These are phyloP conservation scores for Mortierella sp. DNA, from an alignment of 371 early-diverging fungal species.

Conservation along the genomic window DNA sequence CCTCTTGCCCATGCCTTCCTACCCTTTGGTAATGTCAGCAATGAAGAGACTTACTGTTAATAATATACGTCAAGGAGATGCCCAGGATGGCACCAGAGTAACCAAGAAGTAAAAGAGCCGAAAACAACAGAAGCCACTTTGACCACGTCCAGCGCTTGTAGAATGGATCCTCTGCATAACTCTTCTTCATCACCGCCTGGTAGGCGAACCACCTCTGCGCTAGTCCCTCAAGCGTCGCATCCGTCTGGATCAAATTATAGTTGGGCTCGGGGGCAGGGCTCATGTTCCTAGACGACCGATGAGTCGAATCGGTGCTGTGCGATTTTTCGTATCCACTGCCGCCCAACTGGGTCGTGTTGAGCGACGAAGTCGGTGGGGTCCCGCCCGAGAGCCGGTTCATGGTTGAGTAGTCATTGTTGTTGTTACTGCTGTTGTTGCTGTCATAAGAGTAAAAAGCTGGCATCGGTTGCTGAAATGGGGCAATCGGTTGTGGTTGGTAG, in stretches of 20 bases:
- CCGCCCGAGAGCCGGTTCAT: not conserved
- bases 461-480: not conserved
- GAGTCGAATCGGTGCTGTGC: constrained; percentile 9
- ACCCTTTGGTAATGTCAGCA: not conserved
- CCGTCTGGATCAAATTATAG: constrained; percentile 18
- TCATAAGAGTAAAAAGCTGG: not conserved
- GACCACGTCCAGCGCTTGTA: constrained; percentile 26
- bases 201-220: constrained; percentile 22
- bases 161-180: constrained; percentile 20
- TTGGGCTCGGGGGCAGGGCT: not conserved
- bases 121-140: constrained; percentile 14
- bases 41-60: not conserved
- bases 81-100: constrained; percentile 16
- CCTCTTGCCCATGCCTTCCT: not conserved
- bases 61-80: not conserved
- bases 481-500: not conserved
- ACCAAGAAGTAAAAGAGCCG: not conserved
- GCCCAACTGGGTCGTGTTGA: not conserved
- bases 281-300: constrained; percentile 17
- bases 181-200: constrained; percentile 20
- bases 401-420: not conserved
- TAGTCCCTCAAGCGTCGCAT: constrained; percentile 17
- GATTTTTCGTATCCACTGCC: not conserved
- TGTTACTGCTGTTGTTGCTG: not conserved
- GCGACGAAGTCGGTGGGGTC: not conserved